Conservation (phyloP, 108 stramenopile genomes). For the Schizochytrium sp. region DNA sequence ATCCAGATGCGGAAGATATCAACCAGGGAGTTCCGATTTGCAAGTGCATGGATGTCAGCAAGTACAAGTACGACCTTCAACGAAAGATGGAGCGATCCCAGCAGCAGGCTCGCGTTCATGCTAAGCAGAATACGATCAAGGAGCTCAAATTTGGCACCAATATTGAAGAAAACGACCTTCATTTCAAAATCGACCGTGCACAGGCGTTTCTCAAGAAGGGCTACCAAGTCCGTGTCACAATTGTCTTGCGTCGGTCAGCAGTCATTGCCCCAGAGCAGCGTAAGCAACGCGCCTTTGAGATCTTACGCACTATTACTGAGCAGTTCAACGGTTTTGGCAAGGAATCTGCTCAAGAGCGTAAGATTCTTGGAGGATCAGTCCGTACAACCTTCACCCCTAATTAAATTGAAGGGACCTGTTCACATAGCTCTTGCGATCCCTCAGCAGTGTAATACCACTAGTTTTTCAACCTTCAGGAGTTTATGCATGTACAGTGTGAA, state of each 20-base stretch:
- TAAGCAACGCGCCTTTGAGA: slow-evolving; percentile 21
- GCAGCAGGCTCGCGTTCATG: neutral
- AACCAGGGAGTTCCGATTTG: slow-evolving; percentile 44
- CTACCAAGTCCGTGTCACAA: slow-evolving; percentile 34
- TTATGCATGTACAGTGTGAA: too few relatives aligned
- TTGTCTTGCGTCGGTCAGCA: slow-evolving; percentile 6
- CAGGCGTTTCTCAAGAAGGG: slow-evolving; percentile 21
- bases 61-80: slow-evolving; percentile 18
- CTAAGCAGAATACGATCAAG: neutral
- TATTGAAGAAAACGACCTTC: slow-evolving; percentile 39
- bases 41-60: slow-evolving; percentile 38
- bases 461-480: too few relatives aligned
- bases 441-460: too few relatives aligned
- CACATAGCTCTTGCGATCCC: too few relatives aligned
- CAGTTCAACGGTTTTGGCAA: neutral
- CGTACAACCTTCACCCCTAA: slow-evolving; percentile 6
- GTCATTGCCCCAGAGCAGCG: slow-evolving; percentile 4
- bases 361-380: slow-evolving; percentile 11
- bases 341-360: slow-evolving; percentile 7
- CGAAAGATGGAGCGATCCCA: neutral
- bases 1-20: neutral
- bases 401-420: neutral
- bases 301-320: neutral
- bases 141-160: slow-evolving; percentile 40
- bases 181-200: slow-evolving; percentile 24